Evolutionary conservation across 2,329 filamentous ascomycete genomes (phyloP).

Genomic region (Pleurostoma richardsiae): DNA sequence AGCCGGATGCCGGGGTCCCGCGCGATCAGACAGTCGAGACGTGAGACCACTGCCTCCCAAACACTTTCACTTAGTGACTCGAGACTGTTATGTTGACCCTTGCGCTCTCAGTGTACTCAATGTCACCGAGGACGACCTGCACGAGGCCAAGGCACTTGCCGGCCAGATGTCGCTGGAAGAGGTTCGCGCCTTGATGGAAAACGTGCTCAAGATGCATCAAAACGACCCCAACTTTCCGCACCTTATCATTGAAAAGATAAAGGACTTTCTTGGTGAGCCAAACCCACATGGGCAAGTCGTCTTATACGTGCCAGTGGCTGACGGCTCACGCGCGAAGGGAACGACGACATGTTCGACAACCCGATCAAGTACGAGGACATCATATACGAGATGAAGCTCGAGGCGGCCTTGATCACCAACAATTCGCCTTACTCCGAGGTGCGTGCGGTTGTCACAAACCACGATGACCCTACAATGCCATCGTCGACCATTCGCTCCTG

Average conservation of each 20-base stretch:
- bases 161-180: background rate
- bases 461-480: slow-evolving; percentile 43
- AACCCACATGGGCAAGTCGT: slow-evolving; percentile 13
- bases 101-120: background rate
- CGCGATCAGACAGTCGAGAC: background rate
- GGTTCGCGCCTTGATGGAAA: background rate
- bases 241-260: slow-evolving; percentile 31
- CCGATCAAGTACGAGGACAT: slow-evolving; percentile 42
- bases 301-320: background rate
- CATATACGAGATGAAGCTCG: slow-evolving; percentile 50
- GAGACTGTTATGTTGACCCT: background rate
- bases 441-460: slow-evolving; percentile 50
- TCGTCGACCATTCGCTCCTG: slow-evolving; percentile 51
- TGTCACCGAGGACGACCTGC: background rate
- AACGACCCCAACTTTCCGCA: slow-evolving; percentile 42
- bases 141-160: background rate
- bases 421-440: slow-evolving; percentile 55
- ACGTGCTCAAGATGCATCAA: slow-evolving; percentile 26
- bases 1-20: background rate
- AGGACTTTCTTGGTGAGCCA: slow-evolving; percentile 29
- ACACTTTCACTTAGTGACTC: background rate
- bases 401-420: slow-evolving; percentile 48
- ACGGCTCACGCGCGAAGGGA: slow-evolving; percentile 22
- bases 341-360: slow-evolving; percentile 35
- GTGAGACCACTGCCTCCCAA: background rate